Evolutionary conservation across 768 basidiomycete genomes (phyloP).

Genomic region (Rhizopogon vinicolor): DNA sequence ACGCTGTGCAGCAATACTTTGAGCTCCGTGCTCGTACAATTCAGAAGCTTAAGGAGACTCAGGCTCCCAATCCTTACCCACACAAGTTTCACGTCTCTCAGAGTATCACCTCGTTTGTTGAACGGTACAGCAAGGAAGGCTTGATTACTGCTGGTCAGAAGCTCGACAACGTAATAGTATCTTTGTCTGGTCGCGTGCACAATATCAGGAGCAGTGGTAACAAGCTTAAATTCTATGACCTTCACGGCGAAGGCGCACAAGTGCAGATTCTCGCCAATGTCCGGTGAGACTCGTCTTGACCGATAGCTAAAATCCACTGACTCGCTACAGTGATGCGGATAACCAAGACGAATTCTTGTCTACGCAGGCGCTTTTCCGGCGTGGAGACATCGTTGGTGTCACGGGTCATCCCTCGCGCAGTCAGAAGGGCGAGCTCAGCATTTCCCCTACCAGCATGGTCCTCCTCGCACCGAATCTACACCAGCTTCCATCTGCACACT

Average conservation of each 20-base stretch:
- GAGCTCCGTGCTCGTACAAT: slow-evolving; percentile 90
- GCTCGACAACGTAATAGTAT: slow-evolving; percentile 52
- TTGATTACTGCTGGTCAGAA: slow-evolving; percentile 64
- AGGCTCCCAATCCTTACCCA: slow-evolving; percentile 91
- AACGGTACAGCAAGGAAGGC: slow-evolving; percentile 68
- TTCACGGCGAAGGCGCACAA: slow-evolving; percentile 88
- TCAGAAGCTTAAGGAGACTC: slow-evolving; percentile 76
- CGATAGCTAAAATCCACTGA: background rate
- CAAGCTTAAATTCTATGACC: slow-evolving; percentile 92
- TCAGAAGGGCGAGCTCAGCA: slow-evolving; percentile 93
- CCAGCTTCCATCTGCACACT: slow-evolving; percentile 89
- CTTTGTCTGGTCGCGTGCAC: slow-evolving; percentile 87
- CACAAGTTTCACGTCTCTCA: slow-evolving; percentile 95
- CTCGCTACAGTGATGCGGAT: slow-evolving; percentile 48
- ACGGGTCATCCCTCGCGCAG: slow-evolving; percentile 86
- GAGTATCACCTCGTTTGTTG: slow-evolving; percentile 72
- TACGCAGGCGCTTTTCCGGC: slow-evolving; percentile 82
- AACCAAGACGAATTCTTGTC: slow-evolving; percentile 62
- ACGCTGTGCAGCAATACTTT: slow-evolving; percentile 85
- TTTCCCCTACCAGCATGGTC: slow-evolving; percentile 73
- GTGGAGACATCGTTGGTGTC: slow-evolving; percentile 96
- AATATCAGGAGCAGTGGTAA: slow-evolving; percentile 78
- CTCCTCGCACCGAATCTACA: slow-evolving; percentile 96
- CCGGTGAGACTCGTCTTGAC: slow-evolving; percentile 46
- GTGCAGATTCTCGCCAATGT: slow-evolving; percentile 93